phyloP scores from a whole-genome alignment of 371 early-diverging fungal species.

The Mortierella sp. region DNA sequence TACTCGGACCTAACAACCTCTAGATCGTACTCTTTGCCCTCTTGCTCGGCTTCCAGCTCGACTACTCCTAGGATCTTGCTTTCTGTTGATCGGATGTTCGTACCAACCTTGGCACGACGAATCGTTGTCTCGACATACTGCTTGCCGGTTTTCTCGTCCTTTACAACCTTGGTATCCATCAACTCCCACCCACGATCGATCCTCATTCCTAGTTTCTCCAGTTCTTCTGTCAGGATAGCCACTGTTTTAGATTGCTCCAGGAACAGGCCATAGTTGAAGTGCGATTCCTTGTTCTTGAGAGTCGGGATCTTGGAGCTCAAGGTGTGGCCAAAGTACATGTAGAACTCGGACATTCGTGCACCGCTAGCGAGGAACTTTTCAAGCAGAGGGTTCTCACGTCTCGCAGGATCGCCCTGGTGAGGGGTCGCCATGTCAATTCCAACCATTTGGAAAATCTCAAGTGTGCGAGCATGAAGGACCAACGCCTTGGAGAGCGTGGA shows the following conservation, averaged over 20 bases:
- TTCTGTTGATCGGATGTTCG: conserved; percentile 2
- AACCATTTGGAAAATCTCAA: conserved; percentile 26
- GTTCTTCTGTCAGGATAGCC: conserved; percentile 12
- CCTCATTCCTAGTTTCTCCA: conserved; percentile 9
- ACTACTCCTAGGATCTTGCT: conserved; percentile 14
- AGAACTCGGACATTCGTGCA: not conserved
- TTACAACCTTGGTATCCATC: conserved; percentile 34
- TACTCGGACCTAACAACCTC: conserved; percentile 27
- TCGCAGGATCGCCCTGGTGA: too few relatives aligned
- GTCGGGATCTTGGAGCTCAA: not conserved
- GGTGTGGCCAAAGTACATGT: conserved; percentile 12
- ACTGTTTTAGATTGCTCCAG: conserved; percentile 30
- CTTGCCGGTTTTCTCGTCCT: not conserved
- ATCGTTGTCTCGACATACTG: conserved; percentile 31
- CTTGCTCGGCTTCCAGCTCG: conserved; percentile 10
- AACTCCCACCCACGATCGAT: conserved; percentile 50
- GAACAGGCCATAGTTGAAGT: conserved; percentile 10
- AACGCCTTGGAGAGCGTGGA: conserved; percentile 28
- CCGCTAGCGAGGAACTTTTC: conserved; percentile 11
- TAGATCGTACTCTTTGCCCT: conserved; percentile 25
- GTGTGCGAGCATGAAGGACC: conserved; percentile 28
- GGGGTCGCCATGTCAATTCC: not conserved
- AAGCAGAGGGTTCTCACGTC: not conserved
- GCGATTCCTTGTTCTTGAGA: conserved; percentile 12
- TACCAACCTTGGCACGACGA: conserved; percentile 13